phyloP scores from a whole-genome alignment of 768 basidiomycete species.

The Phaffia tasmanica region DNA sequence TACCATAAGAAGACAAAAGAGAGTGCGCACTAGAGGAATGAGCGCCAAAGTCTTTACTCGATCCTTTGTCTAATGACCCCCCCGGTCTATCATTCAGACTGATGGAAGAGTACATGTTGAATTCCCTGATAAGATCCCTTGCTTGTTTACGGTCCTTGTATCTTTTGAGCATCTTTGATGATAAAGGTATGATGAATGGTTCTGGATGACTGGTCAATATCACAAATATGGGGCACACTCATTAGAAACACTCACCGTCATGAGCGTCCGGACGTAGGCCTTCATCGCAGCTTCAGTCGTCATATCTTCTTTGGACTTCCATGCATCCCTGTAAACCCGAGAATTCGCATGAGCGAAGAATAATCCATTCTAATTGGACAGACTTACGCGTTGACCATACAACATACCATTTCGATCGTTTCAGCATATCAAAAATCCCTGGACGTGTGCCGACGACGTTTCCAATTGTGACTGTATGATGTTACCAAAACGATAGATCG shows the following conservation, averaged over 20 bases:
- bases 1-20: not conserved
- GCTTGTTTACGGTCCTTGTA: conserved; percentile 25
- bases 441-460: conserved; percentile 18
- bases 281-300: conserved; percentile 13
- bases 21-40: not conserved
- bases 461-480: conserved; percentile 12
- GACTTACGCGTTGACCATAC: no score
- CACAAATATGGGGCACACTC: not conserved
- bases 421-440: conserved; percentile 19
- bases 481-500: not conserved
- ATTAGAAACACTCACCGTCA: not conserved
- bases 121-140: conserved; percentile 12
- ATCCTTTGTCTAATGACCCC: not conserved
- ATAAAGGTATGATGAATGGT: not conserved
- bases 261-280: conserved; percentile 13
- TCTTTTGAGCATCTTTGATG: conserved; percentile 10
- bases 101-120: conserved; percentile 12
- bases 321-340: conserved; percentile 13
- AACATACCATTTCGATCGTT: conserved; percentile 19
- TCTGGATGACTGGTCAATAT: not conserved
- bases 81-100: not conserved
- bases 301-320: conserved; percentile 14
- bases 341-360: not conserved
- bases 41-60: not conserved
- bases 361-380: not conserved